These are phyloP conservation scores for Mucor racemosus DNA, from an alignment of 371 early-diverging fungal genomes.

Conservation along the genomic window DNA sequence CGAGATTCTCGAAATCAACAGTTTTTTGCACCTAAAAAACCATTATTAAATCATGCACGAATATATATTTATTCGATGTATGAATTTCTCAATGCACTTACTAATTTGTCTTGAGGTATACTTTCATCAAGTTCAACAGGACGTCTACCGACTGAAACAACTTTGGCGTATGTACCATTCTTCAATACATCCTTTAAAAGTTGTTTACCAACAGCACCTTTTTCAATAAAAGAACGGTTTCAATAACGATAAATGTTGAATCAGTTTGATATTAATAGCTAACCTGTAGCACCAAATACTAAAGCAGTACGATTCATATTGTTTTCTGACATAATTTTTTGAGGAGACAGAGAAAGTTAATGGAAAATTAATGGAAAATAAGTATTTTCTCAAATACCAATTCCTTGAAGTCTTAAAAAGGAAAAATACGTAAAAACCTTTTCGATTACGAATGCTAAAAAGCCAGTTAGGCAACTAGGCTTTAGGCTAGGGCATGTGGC, in stretches of 20 bases:
- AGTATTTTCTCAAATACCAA: too few relatives aligned
- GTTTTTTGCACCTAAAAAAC: conserved; percentile 42
- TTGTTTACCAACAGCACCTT: conserved; percentile 75
- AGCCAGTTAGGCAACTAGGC: too few relatives aligned
- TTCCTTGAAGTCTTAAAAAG: too few relatives aligned
- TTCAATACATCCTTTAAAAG: conserved; percentile 66
- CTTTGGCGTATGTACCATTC: conserved; percentile 61
- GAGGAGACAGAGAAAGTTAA: not conserved
- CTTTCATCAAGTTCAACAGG: conserved; percentile 52
- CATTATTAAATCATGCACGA: not conserved
- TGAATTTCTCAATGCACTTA: conserved; percentile 12
- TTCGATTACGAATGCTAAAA: too few relatives aligned
- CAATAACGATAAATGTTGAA: too few relatives aligned
- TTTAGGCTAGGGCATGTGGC: too few relatives aligned
- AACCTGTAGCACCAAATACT: conserved; percentile 34
- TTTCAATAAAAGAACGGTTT: not conserved
- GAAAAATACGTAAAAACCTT: too few relatives aligned
- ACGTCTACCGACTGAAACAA: conserved; percentile 69
- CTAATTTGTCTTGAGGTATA: conserved; percentile 62
- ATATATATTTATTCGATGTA: not conserved
- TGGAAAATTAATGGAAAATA: not conserved
- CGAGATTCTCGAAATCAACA: conserved; percentile 56
- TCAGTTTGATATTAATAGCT: not conserved
- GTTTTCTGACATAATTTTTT: not conserved
- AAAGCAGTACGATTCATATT: conserved; percentile 22